A percentile compares a stretch with the other conserved stretches of the same genome.
Evolutionary conservation across 768 basidiomycete genomes (phyloP).

Genomic region (Tulasnella sp.): DNA sequence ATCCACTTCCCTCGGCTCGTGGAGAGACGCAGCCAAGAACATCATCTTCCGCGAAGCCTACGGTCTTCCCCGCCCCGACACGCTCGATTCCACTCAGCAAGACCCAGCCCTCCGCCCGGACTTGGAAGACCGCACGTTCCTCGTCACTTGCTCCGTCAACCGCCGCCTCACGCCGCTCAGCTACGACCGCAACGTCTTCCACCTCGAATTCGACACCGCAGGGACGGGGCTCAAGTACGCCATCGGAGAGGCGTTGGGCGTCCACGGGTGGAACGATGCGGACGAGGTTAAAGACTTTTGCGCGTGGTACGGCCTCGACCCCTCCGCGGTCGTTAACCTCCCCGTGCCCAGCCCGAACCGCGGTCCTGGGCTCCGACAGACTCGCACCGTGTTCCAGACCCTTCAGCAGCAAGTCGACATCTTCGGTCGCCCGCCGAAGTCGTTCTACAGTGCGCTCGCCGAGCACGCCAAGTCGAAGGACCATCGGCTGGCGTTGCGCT

Average conservation of each 20-base stretch:
- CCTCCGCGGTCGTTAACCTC: constrained; percentile 67
- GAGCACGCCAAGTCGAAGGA: constrained; percentile 54
- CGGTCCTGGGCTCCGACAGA: constrained; percentile 60
- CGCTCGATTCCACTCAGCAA: constrained; percentile 33
- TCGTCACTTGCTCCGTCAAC: constrained; percentile 90
- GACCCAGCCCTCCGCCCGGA: constrained; percentile 76
- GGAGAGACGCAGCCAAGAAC: constrained; percentile 84
- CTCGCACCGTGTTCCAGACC: constrained; percentile 88
- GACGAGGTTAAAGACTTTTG: constrained; percentile 84
- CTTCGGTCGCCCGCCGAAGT: constrained; percentile 91
- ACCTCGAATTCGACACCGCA: constrained; percentile 87
- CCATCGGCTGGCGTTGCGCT: constrained; percentile 72
- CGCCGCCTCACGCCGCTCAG: constrained; percentile 86
- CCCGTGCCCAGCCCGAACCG: constrained; percentile 38
- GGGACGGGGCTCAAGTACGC: constrained; percentile 91
- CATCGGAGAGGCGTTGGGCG: constrained; percentile 92
- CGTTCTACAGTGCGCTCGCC: constrained; percentile 85
- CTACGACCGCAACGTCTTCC: constrained; percentile 98
- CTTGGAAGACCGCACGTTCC: constrained; percentile 75
- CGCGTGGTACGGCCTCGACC: constrained; percentile 80
- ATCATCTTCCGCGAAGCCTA: constrained; percentile 80
- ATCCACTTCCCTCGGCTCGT: constrained; percentile 49
- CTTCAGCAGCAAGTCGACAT: constrained; percentile 95
- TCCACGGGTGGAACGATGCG: constrained; percentile 96
- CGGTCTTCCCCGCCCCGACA: constrained; percentile 33